A percentile compares a stretch with the other conserved stretches of the same genome.
phyloP scores from a whole-genome alignment of 441 rosid genomes.

The Melastoma candidum region DNA sequence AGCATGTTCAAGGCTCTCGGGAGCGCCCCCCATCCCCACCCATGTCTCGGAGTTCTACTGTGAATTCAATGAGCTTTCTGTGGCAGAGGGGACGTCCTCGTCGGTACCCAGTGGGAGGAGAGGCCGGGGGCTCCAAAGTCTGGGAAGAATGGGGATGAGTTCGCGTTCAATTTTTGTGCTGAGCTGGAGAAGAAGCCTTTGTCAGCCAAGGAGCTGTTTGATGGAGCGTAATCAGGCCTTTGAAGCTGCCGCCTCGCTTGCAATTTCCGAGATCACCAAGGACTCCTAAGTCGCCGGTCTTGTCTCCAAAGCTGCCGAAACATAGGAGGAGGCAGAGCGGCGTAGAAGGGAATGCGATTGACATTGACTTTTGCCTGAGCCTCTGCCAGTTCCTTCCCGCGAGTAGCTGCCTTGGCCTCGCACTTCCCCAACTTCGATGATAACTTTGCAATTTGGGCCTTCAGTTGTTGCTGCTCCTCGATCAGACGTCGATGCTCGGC shows the following conservation, averaged over 20 bases:
- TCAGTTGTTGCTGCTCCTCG: too few relatives aligned
- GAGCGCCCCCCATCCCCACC: constrained; percentile 66
- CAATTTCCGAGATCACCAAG: constrained; percentile 6
- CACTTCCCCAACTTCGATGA: too few relatives aligned
- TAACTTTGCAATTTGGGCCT: too few relatives aligned
- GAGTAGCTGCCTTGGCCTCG: too few relatives aligned
- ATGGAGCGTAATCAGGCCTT: constrained; percentile 61
- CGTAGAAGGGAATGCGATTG: too few relatives aligned
- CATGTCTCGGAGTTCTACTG: constrained; percentile 44
- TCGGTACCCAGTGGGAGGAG: constrained; percentile 53
- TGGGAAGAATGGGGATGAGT: constrained; percentile 32
- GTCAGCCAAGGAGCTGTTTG: constrained; percentile 75
- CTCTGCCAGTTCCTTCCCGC: too few relatives aligned
- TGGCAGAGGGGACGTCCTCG: constrained; percentile 10
- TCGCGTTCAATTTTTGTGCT: constrained; percentile 54
- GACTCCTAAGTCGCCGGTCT: constrained; percentile 19
- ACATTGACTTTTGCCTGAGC: too few relatives aligned
- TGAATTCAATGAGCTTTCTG: constrained; percentile 23
- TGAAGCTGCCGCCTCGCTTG: constrained; percentile 53
- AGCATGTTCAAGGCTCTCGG: too few relatives aligned
- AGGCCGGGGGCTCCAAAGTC: constrained; percentile 49
- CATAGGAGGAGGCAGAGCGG: constrained; percentile 23
- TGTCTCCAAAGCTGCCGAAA: constrained; percentile 28
- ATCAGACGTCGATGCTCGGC: too few relatives aligned
- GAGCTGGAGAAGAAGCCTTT: constrained; percentile 35